phyloP scores from a whole-genome alignment of 2,329 filamentous ascomycete species.

The Fusarium chlamydosporum region DNA sequence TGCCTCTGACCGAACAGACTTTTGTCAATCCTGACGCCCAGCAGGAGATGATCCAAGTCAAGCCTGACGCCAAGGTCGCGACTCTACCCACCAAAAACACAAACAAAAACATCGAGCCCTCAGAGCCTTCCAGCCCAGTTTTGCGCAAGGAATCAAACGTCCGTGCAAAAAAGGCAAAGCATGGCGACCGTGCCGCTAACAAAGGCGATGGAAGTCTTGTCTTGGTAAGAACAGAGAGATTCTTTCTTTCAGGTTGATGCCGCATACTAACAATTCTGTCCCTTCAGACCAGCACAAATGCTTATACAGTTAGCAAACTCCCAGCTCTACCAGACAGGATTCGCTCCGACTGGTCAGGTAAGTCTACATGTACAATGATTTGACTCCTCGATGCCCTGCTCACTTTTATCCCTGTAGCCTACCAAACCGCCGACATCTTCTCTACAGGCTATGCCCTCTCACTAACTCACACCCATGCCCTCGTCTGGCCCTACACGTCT shows the following conservation, averaged over 20 bases:
- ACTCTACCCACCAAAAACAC: constrained; percentile 62
- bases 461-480: constrained; percentile 83
- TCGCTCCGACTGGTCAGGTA: constrained; percentile 75
- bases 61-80: constrained; percentile 66
- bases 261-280: constrained; percentile 29
- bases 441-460: constrained; percentile 81
- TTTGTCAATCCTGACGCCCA: constrained; percentile 66
- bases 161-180: constrained; percentile 73
- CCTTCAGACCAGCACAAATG: constrained; percentile 82
- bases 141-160: constrained; percentile 69
- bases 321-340: constrained; percentile 85
- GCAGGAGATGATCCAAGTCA: constrained; percentile 70
- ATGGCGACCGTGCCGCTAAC: constrained; percentile 70
- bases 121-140: constrained; percentile 59
- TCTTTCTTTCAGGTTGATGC: constrained; percentile 22
- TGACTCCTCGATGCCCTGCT: constrained; percentile 16
- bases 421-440: constrained; percentile 76
- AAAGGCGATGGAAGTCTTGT: constrained; percentile 78
- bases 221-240: constrained; percentile 64
- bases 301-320: constrained; percentile 87
- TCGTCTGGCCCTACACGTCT: constrained; percentile 91
- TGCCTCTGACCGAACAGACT: constrained; percentile 70
- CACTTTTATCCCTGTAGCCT: constrained; percentile 60
- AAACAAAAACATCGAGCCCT: constrained; percentile 58
- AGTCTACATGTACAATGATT: constrained; percentile 51